Evolutionary conservation across 495 filamentous ascomycete species (phyloP), one percentile per base, ranked within the genome.

Genomic region (Xylaria grammica): DNA sequence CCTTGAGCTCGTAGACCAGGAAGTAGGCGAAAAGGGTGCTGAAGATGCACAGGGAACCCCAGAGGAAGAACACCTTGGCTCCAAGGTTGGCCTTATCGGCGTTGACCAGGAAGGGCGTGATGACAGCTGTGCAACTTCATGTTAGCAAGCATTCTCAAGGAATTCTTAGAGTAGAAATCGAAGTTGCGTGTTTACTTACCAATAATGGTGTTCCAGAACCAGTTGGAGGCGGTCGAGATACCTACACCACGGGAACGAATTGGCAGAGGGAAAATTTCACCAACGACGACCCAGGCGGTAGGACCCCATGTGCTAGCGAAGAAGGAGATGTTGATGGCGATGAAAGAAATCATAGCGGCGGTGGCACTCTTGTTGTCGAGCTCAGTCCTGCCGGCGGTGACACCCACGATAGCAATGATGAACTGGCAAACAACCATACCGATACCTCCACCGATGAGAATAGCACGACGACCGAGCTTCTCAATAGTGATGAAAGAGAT

Each of bases 1-100:
- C 90, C 82, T 90, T 91, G 67, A 89, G 91, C 79, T 91, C 89
- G 48, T 87, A 87, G 34, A 92, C 84, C 58, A 91, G 81, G 84
- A 88, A 89, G 81, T 89, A 91, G 51, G 88, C 84, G 75, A 86
- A 91, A 55, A 88, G 75, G 65, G 82, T 86, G 49, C 81, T 65
- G 29, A 56, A 64, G 67, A 80, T 70, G 73, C 88, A 91, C 30
- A 89, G 82, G 3, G 79, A 77, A 26, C 87, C 87, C 87, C 87
- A 89, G 64, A 89, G 77, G 77, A 89, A 89, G 79, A 91, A 91
- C 66, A 91, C 85, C 69, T 85, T 86, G 69, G 84, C 69, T 19
- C 82, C 82, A 7, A 91, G 77, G 67, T 89, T 85, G 68, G 74
- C 79, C 68, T 84, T 67, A 54, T 87, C 81, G 7, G 60, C 65